Conservation (phyloP, 371 early-diverging fungal species). For the Nematocida sp. region DNA sequence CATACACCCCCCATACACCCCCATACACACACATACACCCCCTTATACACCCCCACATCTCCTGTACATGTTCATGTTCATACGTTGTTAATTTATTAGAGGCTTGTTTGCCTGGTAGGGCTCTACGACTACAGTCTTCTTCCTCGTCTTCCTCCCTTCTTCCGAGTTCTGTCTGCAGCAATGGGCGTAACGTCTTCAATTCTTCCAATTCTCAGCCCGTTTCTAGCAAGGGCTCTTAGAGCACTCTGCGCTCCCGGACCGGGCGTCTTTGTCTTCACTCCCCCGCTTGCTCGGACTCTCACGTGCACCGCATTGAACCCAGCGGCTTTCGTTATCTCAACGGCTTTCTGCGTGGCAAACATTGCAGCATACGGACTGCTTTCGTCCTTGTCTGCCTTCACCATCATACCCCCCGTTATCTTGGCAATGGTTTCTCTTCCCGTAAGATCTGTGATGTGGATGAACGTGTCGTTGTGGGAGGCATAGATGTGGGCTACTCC, state of each 20-base stretch:
- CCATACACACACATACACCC: too few species aligned
- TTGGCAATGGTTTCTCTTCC: conserved; percentile 97
- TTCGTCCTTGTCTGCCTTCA: conserved; percentile 99
- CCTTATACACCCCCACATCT: neutral
- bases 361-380: conserved; percentile 99
- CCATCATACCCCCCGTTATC: conserved; percentile 99
- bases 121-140: conserved; percentile 89
- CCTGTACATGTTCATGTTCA: neutral
- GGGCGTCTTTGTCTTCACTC: conserved; percentile 94
- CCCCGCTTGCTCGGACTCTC: conserved; percentile 98
- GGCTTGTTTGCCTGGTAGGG: neutral
- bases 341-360: conserved; percentile 99
- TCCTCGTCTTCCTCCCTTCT: conserved; percentile 99
- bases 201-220: conserved; percentile 94
- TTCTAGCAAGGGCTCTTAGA: conserved; percentile 95
- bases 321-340: conserved; percentile 90
- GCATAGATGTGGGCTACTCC: conserved; percentile 99
- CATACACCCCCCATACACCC: too few species aligned
- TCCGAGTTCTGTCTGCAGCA: conserved; percentile 93
- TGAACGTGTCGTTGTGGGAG: conserved; percentile 98
- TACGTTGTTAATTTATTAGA: neutral
- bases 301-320: conserved; percentile 98
- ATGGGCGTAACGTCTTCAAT: conserved; percentile 98
- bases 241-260: conserved; percentile 99
- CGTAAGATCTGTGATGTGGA: conserved; percentile 97